A percentile compares a stretch with the other conserved stretches of the same genome.
phyloP scores from a whole-genome alignment of 768 basidiomycete species.

The Zangia roseola region DNA sequence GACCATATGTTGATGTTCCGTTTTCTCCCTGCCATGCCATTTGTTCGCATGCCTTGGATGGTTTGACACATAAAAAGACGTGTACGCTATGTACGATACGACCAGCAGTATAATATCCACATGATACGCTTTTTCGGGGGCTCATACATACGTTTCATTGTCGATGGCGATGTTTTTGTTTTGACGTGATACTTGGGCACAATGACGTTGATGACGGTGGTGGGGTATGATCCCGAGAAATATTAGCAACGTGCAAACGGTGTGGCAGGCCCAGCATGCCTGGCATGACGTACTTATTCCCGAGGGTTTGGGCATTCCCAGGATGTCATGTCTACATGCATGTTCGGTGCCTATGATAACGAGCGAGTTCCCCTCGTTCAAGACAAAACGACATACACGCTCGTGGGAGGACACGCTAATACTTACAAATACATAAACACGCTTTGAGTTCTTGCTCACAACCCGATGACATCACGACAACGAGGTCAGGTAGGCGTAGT shows the following conservation, averaged over 20 bases:
- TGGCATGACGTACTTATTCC: not conserved
- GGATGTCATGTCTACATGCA: no score
- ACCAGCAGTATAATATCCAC: conserved; percentile 23
- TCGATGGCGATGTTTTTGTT: not conserved
- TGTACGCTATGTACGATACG: conserved; percentile 31
- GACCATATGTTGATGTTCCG: conserved; percentile 18
- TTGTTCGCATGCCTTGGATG: conserved; percentile 20
- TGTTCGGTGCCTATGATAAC: no score
- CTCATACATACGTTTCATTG: conserved; percentile 1
- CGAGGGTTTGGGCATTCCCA: not conserved
- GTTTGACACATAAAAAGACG: conserved; percentile 14
- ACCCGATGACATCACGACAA: conserved; percentile 14
- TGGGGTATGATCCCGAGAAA: conserved; percentile 1
- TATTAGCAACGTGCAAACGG: conserved; percentile 3
- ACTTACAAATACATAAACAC: conserved; percentile 13
- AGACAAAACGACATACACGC: conserved; percentile 4
- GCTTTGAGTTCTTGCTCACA: not conserved
- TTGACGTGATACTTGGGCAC: not conserved
- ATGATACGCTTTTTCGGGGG: conserved; percentile 4
- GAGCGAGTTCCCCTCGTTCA: not conserved
- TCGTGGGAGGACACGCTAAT: not conserved
- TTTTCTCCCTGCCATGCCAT: conserved; percentile 16
- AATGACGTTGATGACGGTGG: conserved; percentile 3
- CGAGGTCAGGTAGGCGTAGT: conserved; percentile 18
- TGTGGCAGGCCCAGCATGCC: conserved; percentile 1